Conservation (phyloP, 768 basidiomycete species). For the Xerocomellus chrysenteron region DNA sequence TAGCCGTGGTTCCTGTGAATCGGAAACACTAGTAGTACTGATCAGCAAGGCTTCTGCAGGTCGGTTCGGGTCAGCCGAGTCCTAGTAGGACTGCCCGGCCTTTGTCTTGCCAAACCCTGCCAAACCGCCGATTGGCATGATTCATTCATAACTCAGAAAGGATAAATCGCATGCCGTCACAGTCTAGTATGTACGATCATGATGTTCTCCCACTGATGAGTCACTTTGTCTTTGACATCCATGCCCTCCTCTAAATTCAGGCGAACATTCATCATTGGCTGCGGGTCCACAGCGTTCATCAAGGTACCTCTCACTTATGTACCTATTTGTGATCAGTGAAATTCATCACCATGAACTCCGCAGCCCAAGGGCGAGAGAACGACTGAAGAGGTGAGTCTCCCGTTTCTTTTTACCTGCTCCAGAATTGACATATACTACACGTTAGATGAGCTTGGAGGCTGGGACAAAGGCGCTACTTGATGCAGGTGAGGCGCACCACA, state of each 20-base stretch:
- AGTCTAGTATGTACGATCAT: too few relatives aligned
- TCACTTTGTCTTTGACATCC: neutral
- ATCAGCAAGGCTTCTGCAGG: too few relatives aligned
- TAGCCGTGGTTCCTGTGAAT: too few relatives aligned
- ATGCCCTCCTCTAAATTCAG: constrained; percentile 8
- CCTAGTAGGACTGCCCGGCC: too few relatives aligned
- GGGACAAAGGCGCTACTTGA: constrained; percentile 83
- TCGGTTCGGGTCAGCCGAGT: too few relatives aligned
- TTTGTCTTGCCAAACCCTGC: too few relatives aligned
- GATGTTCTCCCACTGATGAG: neutral
- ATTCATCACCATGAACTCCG: neutral
- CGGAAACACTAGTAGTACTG: too few relatives aligned
- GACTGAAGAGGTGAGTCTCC: too few relatives aligned
- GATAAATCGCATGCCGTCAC: too few relatives aligned
- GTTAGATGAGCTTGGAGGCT: constrained; percentile 47
- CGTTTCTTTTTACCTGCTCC: too few relatives aligned
- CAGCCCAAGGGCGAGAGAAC: constrained; percentile 61
- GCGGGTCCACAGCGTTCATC: constrained; percentile 74
- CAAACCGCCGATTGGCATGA: too few relatives aligned
- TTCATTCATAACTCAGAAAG: too few relatives aligned
- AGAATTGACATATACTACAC: neutral
- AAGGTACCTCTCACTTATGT: constrained; percentile 45
- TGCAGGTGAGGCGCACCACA: constrained; percentile 47
- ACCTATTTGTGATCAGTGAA: neutral
- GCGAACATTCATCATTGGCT: constrained; percentile 64